A percentile compares a stretch with the other conserved stretches of the same genome.
Conservation (phyloP, 2,329 filamentous ascomycete species). For the Helotiales sp. region DNA sequence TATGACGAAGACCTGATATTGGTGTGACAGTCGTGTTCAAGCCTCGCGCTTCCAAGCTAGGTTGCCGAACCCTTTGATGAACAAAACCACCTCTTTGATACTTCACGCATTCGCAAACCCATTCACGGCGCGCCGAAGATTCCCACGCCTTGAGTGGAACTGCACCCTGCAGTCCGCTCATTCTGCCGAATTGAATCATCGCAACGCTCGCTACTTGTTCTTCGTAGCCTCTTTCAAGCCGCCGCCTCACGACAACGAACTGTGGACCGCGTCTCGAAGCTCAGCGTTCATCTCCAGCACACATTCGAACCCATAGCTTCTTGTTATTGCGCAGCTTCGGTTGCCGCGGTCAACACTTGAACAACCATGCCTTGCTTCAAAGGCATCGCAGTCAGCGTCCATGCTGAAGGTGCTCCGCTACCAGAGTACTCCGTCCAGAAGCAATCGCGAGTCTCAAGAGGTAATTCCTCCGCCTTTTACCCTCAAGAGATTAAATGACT, state of each 20-base stretch:
- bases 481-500: too few relatives aligned
- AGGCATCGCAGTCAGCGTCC: slow-evolving; percentile 97
- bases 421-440: slow-evolving; percentile 94
- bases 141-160: background rate
- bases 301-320: slow-evolving; percentile 1
- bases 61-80: background rate
- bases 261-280: background rate
- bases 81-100: background rate
- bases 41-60: background rate
- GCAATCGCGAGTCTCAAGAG: slow-evolving; percentile 82
- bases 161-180: slow-evolving; percentile 4
- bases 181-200: background rate
- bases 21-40: background rate
- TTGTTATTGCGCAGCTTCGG: slow-evolving; percentile 24
- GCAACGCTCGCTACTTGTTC: background rate
- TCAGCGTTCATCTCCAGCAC: background rate
- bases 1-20: slow-evolving; percentile 4
- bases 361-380: slow-evolving; percentile 89
- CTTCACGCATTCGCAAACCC: background rate
- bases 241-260: background rate
- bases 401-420: slow-evolving; percentile 77
- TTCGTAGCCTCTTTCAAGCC: background rate
- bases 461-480: too few relatives aligned
- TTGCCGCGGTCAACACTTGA: slow-evolving; percentile 22
- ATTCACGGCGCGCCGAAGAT: background rate